Evolutionary conservation across 2,329 filamentous ascomycete species (phyloP), one percentile per base, ranked within the genome.

Genomic region (Pseudocercospora eumusae): DNA sequence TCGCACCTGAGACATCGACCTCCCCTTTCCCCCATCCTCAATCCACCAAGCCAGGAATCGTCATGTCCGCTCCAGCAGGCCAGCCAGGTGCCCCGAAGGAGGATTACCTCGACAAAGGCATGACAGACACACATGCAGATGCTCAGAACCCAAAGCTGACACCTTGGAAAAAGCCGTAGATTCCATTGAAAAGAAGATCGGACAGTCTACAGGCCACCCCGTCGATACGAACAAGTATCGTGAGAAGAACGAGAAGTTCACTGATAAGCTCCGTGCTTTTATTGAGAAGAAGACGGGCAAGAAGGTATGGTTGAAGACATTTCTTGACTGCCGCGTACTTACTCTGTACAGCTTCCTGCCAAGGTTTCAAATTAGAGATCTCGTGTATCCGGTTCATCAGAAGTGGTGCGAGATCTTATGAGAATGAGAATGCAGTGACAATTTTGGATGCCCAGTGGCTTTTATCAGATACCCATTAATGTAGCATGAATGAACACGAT

Each of bases 241-340:
- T 40, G 59, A 58, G 15, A 66, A 67, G 50, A 74, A 74, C 57
- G 72, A 74, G 68, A 74, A 74, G 69, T 65, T 74, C 61, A 73
- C 71, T 58, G 72, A 74, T 55, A 72, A 69, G 60, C 63, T 67
- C 15, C 67, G 72, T 40, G 66, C 60, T 23, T 68, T 69, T 52
- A 70, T 74, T 52, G 71, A 74, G 68, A 72, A 73, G 69, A 60
- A 66, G 11, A 72, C 72, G 15, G 72, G 72, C 58, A 72, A 73
- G 70, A 67, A 73, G 60, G 72, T 73, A 36, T 47, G 59, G 44
- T 13, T 20, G 1, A 18, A 15, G 11, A 15, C 3, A 25, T 25
- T 6, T 25, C 23, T 25, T 25, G 23, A 25, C 28, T 31, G 8
- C 10, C 6, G 28, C 28, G 8, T 31, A 11, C 28, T 31, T 8